phyloP scores from a whole-genome alignment of 116 monocot species.

The Trichopus zeylanicus region DNA sequence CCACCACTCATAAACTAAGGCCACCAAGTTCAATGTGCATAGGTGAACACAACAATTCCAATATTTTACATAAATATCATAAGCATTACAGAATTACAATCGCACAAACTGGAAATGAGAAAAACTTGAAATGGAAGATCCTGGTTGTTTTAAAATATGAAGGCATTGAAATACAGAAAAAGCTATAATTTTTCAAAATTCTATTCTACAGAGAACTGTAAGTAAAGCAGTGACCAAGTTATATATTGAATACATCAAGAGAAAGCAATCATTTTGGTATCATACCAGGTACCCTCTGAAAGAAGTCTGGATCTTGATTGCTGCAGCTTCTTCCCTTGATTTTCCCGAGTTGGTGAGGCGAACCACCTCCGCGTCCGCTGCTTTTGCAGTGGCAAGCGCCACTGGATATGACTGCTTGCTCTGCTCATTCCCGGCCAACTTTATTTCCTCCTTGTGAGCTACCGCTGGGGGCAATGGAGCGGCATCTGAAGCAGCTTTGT shows the following conservation, averaged over 20 bases:
- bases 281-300: constrained; percentile 76
- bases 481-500: not conserved
- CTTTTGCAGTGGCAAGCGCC: constrained; percentile 14
- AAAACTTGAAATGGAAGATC: too few relatives aligned
- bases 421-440: constrained; percentile 24
- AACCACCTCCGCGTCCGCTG: constrained; percentile 22
- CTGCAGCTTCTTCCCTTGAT: constrained; percentile 46
- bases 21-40: too few relatives aligned
- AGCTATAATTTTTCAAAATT: too few relatives aligned
- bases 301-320: constrained; percentile 67
- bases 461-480: constrained; percentile 7
- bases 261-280: not conserved
- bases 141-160: too few relatives aligned
- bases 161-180: too few relatives aligned
- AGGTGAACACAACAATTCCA: not conserved
- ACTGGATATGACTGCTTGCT: constrained; percentile 17
- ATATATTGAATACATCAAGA: not conserved
- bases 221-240: not conserved
- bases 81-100: too few relatives aligned
- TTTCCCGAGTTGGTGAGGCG: constrained; percentile 20
- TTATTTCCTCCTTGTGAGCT: constrained; percentile 21
- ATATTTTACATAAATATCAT: not conserved
- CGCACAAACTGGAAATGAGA: too few relatives aligned
- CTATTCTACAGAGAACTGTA: not conserved
- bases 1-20: too few relatives aligned